These are phyloP conservation scores for Ascosphaera pollenicola DNA, from an alignment of 2,329 filamentous ascomycete species.

Conservation along the genomic window DNA sequence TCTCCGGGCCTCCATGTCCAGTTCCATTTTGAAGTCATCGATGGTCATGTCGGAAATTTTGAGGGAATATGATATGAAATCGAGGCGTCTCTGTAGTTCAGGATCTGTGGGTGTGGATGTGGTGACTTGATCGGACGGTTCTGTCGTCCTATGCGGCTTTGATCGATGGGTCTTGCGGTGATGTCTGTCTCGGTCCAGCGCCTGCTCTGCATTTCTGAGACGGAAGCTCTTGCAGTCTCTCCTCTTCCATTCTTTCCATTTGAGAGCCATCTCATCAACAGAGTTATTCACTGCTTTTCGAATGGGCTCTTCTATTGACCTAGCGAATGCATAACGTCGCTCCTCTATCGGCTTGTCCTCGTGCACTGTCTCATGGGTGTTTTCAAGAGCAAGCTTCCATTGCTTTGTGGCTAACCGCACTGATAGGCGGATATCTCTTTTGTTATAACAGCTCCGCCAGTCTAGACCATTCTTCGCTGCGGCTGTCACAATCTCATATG, in stretches of 20 bases:
- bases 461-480: slow-evolving; percentile 17
- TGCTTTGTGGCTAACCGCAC: slow-evolving; percentile 8
- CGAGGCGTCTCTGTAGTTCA: not conserved
- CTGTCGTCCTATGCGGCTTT: too few species aligned
- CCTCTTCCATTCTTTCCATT: not conserved
- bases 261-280: not conserved
- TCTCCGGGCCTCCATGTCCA: slow-evolving; percentile 1
- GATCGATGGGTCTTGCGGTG: too few species aligned
- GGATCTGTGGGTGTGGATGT: too few species aligned
- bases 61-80: not conserved
- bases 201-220: not conserved
- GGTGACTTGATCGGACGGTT: too few species aligned
- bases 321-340: slow-evolving; percentile 14
- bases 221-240: not conserved
- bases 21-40: slow-evolving; percentile 1
- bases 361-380: slow-evolving; percentile 1
- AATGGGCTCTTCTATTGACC: slow-evolving; percentile 11
- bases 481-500: slow-evolving; percentile 13
- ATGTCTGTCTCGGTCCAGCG: not conserved
- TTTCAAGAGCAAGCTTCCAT: slow-evolving; percentile 8
- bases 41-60: slow-evolving; percentile 1
- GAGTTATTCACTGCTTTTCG: not conserved
- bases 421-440: slow-evolving; percentile 10
- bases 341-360: slow-evolving; percentile 10
- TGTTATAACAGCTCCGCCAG: slow-evolving; percentile 8